These are phyloP conservation scores for Saturnispora halmiae DNA, from an alignment of 805 yeast genomes.

Conservation along the genomic window DNA sequence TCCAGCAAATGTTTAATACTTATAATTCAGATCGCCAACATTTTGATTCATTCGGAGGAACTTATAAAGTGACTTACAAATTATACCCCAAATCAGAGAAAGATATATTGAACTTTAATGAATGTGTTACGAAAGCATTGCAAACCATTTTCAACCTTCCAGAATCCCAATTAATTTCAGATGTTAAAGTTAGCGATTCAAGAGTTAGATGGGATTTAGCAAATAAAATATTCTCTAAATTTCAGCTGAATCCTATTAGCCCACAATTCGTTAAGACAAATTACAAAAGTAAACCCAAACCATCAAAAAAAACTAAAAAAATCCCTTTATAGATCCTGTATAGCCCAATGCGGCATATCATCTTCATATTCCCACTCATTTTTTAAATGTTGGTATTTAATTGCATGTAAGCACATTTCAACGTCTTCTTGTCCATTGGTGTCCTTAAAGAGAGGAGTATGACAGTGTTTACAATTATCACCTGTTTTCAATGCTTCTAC, in stretches of 20 bases:
- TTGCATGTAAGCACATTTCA: slow-evolving; percentile 42
- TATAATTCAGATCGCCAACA: slow-evolving; percentile 11
- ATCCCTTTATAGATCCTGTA: slow-evolving; percentile 4
- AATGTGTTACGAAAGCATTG: slow-evolving; percentile 15
- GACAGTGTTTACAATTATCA: slow-evolving; percentile 30
- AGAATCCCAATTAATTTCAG: slow-evolving; percentile 4
- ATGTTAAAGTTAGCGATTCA: slow-evolving; percentile 10
- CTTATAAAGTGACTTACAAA: slow-evolving; percentile 17
- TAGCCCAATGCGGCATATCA: slow-evolving; percentile 39
- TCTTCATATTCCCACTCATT: slow-evolving; percentile 33
- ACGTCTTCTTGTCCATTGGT: slow-evolving; percentile 25
- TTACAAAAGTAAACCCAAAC: background rate
- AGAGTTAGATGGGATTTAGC: slow-evolving; percentile 19
- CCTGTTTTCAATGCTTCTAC: slow-evolving; percentile 9
- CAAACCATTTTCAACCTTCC: slow-evolving; percentile 13
- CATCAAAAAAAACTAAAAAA: background rate
- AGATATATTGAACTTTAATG: slow-evolving; percentile 14
- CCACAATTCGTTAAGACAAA: background rate
- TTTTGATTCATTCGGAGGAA: slow-evolving; percentile 19
- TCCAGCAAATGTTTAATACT: slow-evolving; percentile 15
- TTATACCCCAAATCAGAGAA: slow-evolving; percentile 13
- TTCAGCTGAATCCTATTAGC: slow-evolving; percentile 2
- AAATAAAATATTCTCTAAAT: slow-evolving; percentile 7
- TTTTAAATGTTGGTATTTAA: slow-evolving; percentile 27
- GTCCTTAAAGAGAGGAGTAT: slow-evolving; percentile 25